Evolutionary conservation across 495 filamentous ascomycete species (phyloP).

Genomic region (Lepidopterella palustris): DNA sequence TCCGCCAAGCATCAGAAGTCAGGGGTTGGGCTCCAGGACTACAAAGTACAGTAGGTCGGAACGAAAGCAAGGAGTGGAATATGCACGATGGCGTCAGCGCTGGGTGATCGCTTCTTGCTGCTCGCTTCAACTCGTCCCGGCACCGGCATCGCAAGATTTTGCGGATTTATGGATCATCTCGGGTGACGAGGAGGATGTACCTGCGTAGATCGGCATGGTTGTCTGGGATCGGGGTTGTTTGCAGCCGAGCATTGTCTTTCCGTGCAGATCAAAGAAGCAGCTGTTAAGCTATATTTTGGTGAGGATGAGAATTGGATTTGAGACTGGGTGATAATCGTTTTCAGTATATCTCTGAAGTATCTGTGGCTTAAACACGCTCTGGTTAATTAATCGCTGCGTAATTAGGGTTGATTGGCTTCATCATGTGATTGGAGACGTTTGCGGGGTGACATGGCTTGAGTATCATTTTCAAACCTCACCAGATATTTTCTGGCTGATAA

Average conservation of each 20-base stretch:
- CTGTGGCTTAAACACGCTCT: too few relatives aligned
- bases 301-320: not conserved
- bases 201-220: not conserved
- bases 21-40: too few relatives aligned
- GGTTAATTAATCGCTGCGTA: too few relatives aligned
- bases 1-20: too few relatives aligned
- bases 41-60: too few relatives aligned
- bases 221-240: not conserved
- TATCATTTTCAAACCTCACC: too few relatives aligned
- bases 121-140: not conserved
- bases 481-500: too few relatives aligned
- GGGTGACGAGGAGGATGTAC: not conserved
- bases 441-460: too few relatives aligned
- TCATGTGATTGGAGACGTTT: too few relatives aligned
- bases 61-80: not conserved
- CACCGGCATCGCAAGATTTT: not conserved
- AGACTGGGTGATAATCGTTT: not conserved
- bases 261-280: not conserved
- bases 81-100: not conserved
- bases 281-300: not conserved
- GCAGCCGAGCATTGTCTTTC: not conserved
- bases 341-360: too few relatives aligned
- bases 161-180: not conserved
- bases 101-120: not conserved
- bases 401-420: too few relatives aligned